Conservation (phyloP, 805 yeast genomes). For the Helenozyma baotianmanensis region DNA sequence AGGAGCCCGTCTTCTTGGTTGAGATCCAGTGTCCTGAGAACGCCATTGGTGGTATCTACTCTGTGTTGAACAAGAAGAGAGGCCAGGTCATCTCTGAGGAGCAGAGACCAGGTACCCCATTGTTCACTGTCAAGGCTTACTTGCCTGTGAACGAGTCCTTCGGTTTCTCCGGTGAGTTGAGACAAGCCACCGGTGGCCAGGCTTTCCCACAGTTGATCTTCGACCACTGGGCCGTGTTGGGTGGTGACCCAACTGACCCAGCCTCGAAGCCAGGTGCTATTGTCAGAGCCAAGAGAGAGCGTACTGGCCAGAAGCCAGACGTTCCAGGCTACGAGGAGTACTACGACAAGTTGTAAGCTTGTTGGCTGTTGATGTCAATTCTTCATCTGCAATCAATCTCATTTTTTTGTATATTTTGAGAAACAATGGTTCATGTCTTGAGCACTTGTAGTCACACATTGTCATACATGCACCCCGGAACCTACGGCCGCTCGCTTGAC, state of each 20-base stretch:
- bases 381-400: slow-evolving; percentile 11
- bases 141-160: slow-evolving; percentile 99
- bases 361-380: slow-evolving; percentile 8
- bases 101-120: slow-evolving; percentile 99
- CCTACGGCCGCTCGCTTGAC: too few relatives aligned
- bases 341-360: slow-evolving; percentile 79
- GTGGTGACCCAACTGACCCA: slow-evolving; percentile 91
- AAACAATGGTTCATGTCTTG: slow-evolving; percentile 8
- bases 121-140: slow-evolving; percentile 99
- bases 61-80: slow-evolving; percentile 98
- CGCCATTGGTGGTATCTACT: slow-evolving; percentile 99
- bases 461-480: too few relatives aligned
- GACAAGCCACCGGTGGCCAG: slow-evolving; percentile 99
- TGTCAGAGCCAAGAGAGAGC: slow-evolving; percentile 69
- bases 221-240: slow-evolving; percentile 94
- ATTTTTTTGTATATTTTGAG: slow-evolving; percentile 7
- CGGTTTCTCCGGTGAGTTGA: slow-evolving; percentile 99
- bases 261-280: slow-evolving; percentile 57
- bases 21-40: slow-evolving; percentile 99
- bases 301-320: slow-evolving; percentile 94
- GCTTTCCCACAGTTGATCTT: slow-evolving; percentile 99
- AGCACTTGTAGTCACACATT: too few relatives aligned
- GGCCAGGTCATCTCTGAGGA: slow-evolving; percentile 99
- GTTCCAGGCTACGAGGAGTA: slow-evolving; percentile 99
- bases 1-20: slow-evolving; percentile 98